These are phyloP conservation scores for Babesia gibsoni DNA, from an alignment of 169 alveolate genomes.

Conservation along the genomic window DNA sequence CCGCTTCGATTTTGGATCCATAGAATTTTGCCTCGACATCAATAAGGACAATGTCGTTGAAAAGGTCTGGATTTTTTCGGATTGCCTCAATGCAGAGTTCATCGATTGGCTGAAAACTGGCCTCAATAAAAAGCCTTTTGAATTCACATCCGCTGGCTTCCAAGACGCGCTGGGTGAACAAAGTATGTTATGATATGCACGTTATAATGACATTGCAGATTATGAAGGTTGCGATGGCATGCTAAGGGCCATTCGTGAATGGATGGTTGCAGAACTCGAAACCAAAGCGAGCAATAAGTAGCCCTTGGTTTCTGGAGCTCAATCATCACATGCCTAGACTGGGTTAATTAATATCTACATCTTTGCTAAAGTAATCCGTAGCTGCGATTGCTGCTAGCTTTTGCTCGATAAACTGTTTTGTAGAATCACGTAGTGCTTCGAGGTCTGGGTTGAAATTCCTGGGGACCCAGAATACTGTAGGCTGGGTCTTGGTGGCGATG, in stretches of 20 bases:
- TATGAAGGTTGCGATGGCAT: constrained; percentile 10
- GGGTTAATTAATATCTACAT: too few species aligned
- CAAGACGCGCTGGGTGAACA: neutral
- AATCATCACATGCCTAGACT: too few species aligned
- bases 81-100: constrained; percentile 67
- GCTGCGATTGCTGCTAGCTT: constrained; percentile 64
- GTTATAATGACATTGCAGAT: neutral
- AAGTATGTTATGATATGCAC: neutral
- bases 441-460: constrained; percentile 59
- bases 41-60: constrained; percentile 21
- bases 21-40: constrained; percentile 53
- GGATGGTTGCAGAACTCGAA: constrained; percentile 29
- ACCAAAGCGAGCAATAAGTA: too few species aligned
- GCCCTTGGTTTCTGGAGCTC: too few species aligned
- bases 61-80: constrained; percentile 67
- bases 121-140: constrained; percentile 25
- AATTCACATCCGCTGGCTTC: constrained; percentile 3
- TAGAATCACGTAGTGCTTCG: constrained; percentile 55
- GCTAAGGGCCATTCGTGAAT: constrained; percentile 6
- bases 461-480: constrained; percentile 77
- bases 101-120: constrained; percentile 39
- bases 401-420: constrained; percentile 62
- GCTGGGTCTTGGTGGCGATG: constrained; percentile 71
- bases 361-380: constrained; percentile 50
- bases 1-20: constrained; percentile 58